Base-by-base conservation (phyloP, 805 yeast genomes). In the Teunomyces panamensis region DNA sequence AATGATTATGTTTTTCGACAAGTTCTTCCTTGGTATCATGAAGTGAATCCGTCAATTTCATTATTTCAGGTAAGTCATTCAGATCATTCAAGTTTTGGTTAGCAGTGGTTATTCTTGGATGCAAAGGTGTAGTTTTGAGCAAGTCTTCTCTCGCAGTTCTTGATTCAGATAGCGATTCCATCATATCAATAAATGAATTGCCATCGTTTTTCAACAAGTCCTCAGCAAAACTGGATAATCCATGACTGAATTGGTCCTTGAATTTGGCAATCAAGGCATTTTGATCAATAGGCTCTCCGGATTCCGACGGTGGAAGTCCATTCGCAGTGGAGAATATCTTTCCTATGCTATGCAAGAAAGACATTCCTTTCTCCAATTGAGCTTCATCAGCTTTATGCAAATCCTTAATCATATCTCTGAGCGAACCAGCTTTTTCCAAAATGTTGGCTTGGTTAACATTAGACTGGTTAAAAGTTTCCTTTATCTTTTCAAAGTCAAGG, bases 181-280 rank as follows among this genome's bases (percentile, higher is more conserved):
- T 84, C 77, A 88, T 84, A 53, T 84, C 84, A 29, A 89, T 77
- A 53, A 89, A 87, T 36, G 83, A 79, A 52, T 78, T 77, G n/a
- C 96, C 96, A 52, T 86, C 88, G 59, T 84, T 84, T 55, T 80
- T 80, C 56, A 89, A 73, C 26, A 90, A 64, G 58, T 89, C 95
- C 54, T 89, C 95, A 0, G 96, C 94, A 37, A 90, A 67, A 30
- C 49, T 60, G 3, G 65, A 59, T 30, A 67, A 55, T 11, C 65
- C 67, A 43, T 56, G 56, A 11, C 62, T 52, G 30, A 64, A 46
- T 42, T 58, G 59, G 44, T 56, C 58, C 42, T 52, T 54, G 28
- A 60, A 43, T 8, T 48, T 51, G n/a, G 50, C 52, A 26, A 42
- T 44, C 16, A 43, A 48, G 9, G 48, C 45, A 33, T 49, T 49